These are phyloP conservation scores for Ilyonectria destructans DNA, from an alignment of 2,329 filamentous ascomycete genomes.

Conservation along the genomic window DNA sequence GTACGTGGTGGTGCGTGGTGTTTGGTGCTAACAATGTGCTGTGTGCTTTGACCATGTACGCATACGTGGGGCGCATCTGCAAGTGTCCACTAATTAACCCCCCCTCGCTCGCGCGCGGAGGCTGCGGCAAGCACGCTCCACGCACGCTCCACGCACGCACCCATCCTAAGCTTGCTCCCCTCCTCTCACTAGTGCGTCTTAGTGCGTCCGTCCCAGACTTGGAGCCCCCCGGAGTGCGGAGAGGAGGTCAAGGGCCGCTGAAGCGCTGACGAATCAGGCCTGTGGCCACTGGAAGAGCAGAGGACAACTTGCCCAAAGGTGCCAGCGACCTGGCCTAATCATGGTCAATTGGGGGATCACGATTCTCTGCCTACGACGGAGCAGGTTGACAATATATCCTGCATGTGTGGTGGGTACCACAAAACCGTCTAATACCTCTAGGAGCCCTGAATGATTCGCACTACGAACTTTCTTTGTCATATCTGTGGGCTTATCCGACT, in stretches of 20 bases:
- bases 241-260: constrained; percentile 14
- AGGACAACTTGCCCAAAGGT: not conserved
- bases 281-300: constrained; percentile 13
- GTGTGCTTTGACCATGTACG: not conserved
- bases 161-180: constrained; percentile 8
- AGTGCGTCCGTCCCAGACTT: constrained; percentile 4
- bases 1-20: not conserved
- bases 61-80: not conserved
- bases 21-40: not conserved
- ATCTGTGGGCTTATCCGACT: too few relatives aligned
- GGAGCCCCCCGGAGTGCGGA: constrained; percentile 24
- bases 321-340: constrained; percentile 5
- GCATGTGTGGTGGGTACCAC: too few relatives aligned
- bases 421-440: too few relatives aligned
- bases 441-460: too few relatives aligned
- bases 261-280: constrained; percentile 14
- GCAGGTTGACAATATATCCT: too few relatives aligned
- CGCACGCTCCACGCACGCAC: constrained; percentile 2
- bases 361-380: too few relatives aligned
- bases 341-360: not conserved
- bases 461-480: too few relatives aligned
- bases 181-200: constrained; percentile 6
- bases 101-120: constrained; percentile 19
- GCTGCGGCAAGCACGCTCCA: constrained; percentile 13
- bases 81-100: constrained; percentile 1